Percentiles rank a stretch among this genome's conserved stretches.
These are phyloP conservation scores for Kandelia obovata DNA, from an alignment of 345 rosid genomes.

Conservation along the genomic window DNA sequence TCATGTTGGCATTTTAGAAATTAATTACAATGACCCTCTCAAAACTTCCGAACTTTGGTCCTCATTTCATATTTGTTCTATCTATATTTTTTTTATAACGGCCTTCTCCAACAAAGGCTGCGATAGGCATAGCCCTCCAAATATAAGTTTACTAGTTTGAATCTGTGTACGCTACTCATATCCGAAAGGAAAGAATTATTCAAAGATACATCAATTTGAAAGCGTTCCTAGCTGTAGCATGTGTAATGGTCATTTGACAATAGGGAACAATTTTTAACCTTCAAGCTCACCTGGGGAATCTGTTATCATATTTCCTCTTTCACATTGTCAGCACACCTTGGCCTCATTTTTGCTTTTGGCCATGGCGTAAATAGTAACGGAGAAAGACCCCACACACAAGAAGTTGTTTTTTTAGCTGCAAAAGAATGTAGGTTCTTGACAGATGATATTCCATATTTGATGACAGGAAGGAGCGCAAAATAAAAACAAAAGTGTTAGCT, in stretches of 20 bases:
- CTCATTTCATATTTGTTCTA: too few relatives aligned
- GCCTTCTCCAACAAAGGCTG: too few relatives aligned
- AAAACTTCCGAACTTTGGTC: too few relatives aligned
- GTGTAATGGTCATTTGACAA: constrained; percentile 18
- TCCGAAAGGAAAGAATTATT: too few relatives aligned
- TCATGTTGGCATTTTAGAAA: too few relatives aligned
- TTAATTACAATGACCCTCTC: too few relatives aligned
- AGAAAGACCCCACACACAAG: constrained; percentile 7
- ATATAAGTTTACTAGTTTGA: too few relatives aligned
- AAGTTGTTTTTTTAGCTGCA: constrained; percentile 12
- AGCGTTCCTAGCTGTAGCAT: not conserved
- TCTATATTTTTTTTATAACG: too few relatives aligned
- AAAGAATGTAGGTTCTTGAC: not conserved
- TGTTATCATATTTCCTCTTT: not conserved
- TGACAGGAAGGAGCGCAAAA: not conserved
- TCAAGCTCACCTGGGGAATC: not conserved
- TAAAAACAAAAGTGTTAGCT: not conserved
- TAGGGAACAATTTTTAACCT: constrained; percentile 9
- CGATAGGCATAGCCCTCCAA: too few relatives aligned
- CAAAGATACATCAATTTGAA: not conserved
- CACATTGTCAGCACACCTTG: not conserved
- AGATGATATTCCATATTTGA: not conserved
- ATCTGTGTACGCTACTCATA: too few relatives aligned
- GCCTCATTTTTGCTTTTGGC: not conserved
- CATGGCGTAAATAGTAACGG: not conserved